These are phyloP conservation scores for Pseudogymnoascus sp. DNA, from an alignment of 2,329 filamentous ascomycete genomes.

Conservation along the genomic window DNA sequence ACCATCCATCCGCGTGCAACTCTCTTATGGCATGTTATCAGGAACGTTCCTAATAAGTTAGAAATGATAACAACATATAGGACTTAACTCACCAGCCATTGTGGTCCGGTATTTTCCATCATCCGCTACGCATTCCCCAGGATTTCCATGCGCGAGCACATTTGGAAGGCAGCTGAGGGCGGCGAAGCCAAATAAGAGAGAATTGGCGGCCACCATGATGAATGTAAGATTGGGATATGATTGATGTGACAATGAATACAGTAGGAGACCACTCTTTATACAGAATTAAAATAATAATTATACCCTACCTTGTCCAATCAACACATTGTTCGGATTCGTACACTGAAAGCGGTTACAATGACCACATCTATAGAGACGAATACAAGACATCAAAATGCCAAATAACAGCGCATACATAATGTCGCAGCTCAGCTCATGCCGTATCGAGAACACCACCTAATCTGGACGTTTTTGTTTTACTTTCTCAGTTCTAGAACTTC, in stretches of 20 bases:
- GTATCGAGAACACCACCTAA: not conserved
- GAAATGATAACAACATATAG: not conserved
- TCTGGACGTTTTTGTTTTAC: not conserved
- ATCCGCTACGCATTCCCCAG: not conserved
- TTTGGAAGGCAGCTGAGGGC: conserved; percentile 9
- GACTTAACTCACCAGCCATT: not conserved
- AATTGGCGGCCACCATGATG: conserved; percentile 14
- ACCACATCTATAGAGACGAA: not conserved
- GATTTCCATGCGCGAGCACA: not conserved
- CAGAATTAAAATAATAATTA: not conserved
- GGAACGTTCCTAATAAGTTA: not conserved
- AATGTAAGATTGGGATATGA: conserved; percentile 14
- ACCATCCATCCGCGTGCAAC: not conserved
- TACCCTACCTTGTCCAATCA: not conserved
- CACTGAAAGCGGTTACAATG: not conserved
- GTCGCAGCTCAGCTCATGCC: not conserved
- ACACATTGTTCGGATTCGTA: not conserved
- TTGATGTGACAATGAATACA: not conserved
- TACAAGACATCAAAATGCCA: not conserved
- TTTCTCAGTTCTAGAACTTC: not conserved
- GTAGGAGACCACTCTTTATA: not conserved
- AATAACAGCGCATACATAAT: not conserved
- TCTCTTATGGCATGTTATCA: not conserved
- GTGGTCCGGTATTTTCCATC: not conserved
- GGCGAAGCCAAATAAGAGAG: conserved; percentile 13